Evolutionary conservation across 108 stramenopile species (phyloP), one percentile per base, ranked within the genome.

Genomic region (Thalassiosira profunda): DNA sequence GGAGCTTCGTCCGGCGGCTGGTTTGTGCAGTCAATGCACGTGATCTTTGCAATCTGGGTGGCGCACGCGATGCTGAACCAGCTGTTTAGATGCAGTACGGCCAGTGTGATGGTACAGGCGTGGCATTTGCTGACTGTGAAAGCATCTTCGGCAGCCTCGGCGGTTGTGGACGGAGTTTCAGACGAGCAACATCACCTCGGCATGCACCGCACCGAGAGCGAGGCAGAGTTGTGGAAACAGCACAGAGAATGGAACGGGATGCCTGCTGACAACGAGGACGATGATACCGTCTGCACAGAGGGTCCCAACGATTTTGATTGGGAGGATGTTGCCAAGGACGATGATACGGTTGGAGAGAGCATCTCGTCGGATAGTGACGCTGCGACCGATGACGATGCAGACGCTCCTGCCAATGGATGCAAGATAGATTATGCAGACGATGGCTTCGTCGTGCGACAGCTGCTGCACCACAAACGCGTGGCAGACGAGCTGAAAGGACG

Each of bases 41-140:
- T 48, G 12, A 34, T 79, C 34, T 83, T 79, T 60, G 40, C 40
- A 11, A 23, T 83, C 24, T 83, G 82, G 82, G 72, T 79, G 28
- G 12, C 74, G n/a, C 82, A 83, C 70, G 82, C 82, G 1, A 68
- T 74, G n/a, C 30, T 75, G 59, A 83, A 83, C 70, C 82, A 83
- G 23, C 54, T 74, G 0, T 75, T 83, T 46, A 67, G 78, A 36
- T 83, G 82, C 41, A 83, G 82, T 53, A 83, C 82, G 24, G 77
- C 82, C 7, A 79, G 67, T 55, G 68, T 64, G 3, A 75, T 75
- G 53, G 82, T 83, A 2, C 53, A 68, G 43, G 46, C 44, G 10
- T 83, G 72, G 72, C 59, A 79, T 36, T 20, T 60, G 8, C 37
- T 83, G 30, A 70, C 77, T 10, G 64, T 57, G 23, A 53, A 66